Conservation (phyloP, 2,329 filamentous ascomycete genomes). For the Ophiostoma quercus region DNA sequence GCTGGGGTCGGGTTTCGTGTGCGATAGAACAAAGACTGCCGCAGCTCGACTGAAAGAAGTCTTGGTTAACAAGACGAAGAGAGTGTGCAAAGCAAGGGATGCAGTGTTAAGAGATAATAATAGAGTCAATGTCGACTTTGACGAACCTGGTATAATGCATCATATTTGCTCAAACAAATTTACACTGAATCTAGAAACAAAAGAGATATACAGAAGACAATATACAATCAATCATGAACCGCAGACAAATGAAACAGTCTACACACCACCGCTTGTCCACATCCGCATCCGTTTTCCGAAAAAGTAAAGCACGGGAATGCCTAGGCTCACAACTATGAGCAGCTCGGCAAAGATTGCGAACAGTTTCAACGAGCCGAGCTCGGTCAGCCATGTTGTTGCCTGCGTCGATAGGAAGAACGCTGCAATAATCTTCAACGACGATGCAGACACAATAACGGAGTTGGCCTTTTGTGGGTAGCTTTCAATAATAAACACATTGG, state of each 20-base stretch:
- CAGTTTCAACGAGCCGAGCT: not conserved
- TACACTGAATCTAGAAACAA: not conserved
- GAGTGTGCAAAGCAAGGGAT: not conserved
- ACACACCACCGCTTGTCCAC: conserved; percentile 30
- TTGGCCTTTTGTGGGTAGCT: conserved; percentile 34
- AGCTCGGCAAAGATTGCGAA: conserved; percentile 30
- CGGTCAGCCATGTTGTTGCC: not conserved
- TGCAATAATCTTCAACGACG: conserved; percentile 33
- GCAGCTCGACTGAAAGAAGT: conserved; percentile 1
- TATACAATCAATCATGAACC: not conserved
- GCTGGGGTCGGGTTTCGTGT: not conserved
- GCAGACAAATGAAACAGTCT: not conserved
- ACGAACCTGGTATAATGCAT: not conserved
- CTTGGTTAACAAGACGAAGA: not conserved
- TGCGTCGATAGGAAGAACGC: conserved; percentile 34
- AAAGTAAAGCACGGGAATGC: conserved; percentile 32
- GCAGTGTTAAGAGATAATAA: not conserved
- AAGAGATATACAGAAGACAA: not conserved
- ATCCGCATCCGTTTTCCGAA: conserved; percentile 30
- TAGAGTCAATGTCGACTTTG: not conserved
- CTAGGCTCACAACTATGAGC: conserved; percentile 32
- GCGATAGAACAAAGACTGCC: not conserved
- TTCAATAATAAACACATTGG: conserved; percentile 35
- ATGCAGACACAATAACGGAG: conserved; percentile 35
- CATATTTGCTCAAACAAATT: not conserved